Conservation (phyloP, 306 rosid genomes). For the Cucumis hystrix region DNA sequence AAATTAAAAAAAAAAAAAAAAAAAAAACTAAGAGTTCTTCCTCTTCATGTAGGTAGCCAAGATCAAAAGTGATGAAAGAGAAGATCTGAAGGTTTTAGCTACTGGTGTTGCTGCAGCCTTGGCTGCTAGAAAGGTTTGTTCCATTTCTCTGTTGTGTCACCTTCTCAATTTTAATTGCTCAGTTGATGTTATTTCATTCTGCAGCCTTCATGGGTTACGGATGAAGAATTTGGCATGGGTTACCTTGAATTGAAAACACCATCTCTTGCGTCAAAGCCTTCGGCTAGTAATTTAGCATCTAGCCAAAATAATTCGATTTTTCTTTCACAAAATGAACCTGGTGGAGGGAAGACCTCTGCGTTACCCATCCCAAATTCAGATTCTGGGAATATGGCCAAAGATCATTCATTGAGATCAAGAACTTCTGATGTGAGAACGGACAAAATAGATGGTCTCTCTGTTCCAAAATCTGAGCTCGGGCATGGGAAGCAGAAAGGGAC, state of each 20-base stretch:
- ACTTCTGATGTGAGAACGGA: slow-evolving; percentile 49
- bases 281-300: slow-evolving; percentile 36
- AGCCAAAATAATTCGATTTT: slow-evolving; percentile 34
- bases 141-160: slow-evolving; percentile 4
- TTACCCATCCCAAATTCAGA: slow-evolving; percentile 28
- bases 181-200: slow-evolving; percentile 5
- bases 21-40: not conserved
- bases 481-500: slow-evolving; percentile 46
- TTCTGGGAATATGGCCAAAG: slow-evolving; percentile 43
- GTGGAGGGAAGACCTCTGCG: slow-evolving; percentile 39
- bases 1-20: no score
- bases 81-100: slow-evolving; percentile 97
- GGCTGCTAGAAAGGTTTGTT: slow-evolving; percentile 85
- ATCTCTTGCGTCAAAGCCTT: slow-evolving; percentile 45
- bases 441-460: slow-evolving; percentile 33
- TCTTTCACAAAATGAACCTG: slow-evolving; percentile 49
- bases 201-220: slow-evolving; percentile 94
- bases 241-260: slow-evolving; percentile 69
- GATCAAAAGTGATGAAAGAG: slow-evolving; percentile 95
- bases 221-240: slow-evolving; percentile 96
- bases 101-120: slow-evolving; percentile 93
- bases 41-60: slow-evolving; percentile 57
- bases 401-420: slow-evolving; percentile 38
- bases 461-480: slow-evolving; percentile 55
- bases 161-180: not conserved